Evolutionary conservation across 768 basidiomycete species (phyloP).

Genomic region (Termitomyces sp.): DNA sequence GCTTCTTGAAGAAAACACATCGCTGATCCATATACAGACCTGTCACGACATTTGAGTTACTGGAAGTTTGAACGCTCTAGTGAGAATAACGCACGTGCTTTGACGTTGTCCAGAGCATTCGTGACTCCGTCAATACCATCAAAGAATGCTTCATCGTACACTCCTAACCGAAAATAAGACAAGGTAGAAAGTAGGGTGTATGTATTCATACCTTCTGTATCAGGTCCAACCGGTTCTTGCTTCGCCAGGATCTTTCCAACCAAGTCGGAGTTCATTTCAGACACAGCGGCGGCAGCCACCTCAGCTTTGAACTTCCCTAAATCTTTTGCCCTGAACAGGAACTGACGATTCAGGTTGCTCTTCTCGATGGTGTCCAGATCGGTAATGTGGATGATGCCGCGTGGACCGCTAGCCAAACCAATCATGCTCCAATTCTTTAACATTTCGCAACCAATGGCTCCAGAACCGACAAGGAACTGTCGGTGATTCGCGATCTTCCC

Average conservation of each 20-base stretch:
- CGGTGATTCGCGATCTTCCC: slow-evolving; percentile 83
- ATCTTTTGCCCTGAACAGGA: slow-evolving; percentile 95
- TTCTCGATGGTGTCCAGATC: slow-evolving; percentile 99
- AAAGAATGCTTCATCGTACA: slow-evolving; percentile 90
- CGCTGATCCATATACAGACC: slow-evolving; percentile 98
- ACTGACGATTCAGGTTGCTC: slow-evolving; percentile 96
- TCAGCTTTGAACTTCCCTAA: slow-evolving; percentile 96
- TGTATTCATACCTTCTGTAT: slow-evolving; percentile 74
- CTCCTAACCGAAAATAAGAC: slow-evolving; percentile 56
- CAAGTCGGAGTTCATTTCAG: slow-evolving; percentile 94
- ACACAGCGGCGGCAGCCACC: slow-evolving; percentile 84
- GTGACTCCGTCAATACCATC: slow-evolving; percentile 87
- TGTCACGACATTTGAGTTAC: slow-evolving; percentile 23
- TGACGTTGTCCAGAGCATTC: slow-evolving; percentile 95
- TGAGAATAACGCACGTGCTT: slow-evolving; percentile 66
- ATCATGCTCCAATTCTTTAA: slow-evolving; percentile 99
- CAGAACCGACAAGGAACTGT: slow-evolving; percentile 97
- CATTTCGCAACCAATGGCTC: slow-evolving; percentile 99
- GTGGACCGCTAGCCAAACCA: slow-evolving; percentile 78
- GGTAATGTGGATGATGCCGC: slow-evolving; percentile 86
- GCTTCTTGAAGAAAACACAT: slow-evolving; percentile 94
- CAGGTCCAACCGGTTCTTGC: slow-evolving; percentile 90
- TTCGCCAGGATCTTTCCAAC: slow-evolving; percentile 80
- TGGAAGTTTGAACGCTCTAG: neutral
- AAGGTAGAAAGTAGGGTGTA: neutral